Conservation (phyloP, 805 yeast species). For the Suhomyces sp. region DNA sequence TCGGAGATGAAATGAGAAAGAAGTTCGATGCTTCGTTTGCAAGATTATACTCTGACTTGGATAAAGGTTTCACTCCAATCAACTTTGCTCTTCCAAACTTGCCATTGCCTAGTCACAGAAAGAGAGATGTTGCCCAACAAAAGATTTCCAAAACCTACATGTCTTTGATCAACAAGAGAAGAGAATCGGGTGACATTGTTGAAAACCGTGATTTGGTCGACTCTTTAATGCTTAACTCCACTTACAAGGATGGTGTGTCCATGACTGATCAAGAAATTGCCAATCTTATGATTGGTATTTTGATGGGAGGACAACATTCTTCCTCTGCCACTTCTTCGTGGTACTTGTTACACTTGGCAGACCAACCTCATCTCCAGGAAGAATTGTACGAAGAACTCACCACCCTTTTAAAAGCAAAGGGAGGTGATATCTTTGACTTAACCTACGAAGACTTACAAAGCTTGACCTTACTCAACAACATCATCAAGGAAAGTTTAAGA, state of each 20-base stretch:
- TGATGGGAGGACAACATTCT: conserved; percentile 99
- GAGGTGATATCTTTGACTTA: conserved; percentile 50
- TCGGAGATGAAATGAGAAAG: conserved; percentile 89
- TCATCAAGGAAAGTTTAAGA: conserved; percentile 90
- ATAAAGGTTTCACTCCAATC: conserved; percentile 94
- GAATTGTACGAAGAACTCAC: conserved; percentile 75
- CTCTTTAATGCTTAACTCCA: conserved; percentile 73
- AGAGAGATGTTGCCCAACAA: conserved; percentile 85
- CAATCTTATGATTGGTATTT: conserved; percentile 86
- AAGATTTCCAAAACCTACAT: conserved; percentile 79
- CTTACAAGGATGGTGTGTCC: conserved; percentile 88
- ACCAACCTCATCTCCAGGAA: conserved; percentile 80
- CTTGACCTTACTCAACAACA: conserved; percentile 78
- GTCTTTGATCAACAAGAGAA: conserved; percentile 72
- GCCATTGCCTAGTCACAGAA: conserved; percentile 82
- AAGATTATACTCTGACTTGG: conserved; percentile 81
- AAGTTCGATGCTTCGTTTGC: conserved; percentile 84
- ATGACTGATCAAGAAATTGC: conserved; percentile 97
- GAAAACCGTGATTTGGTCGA: conserved; percentile 88
- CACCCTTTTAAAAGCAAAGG: conserved; percentile 48
- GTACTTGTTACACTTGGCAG: conserved; percentile 89
- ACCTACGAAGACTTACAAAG: conserved; percentile 81
- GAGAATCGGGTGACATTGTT: conserved; percentile 67
- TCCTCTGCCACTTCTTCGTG: conserved; percentile 95
- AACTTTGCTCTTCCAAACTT: conserved; percentile 94